phyloP scores from a whole-genome alignment of 768 basidiomycete species.

The Kwoniella europaea region DNA sequence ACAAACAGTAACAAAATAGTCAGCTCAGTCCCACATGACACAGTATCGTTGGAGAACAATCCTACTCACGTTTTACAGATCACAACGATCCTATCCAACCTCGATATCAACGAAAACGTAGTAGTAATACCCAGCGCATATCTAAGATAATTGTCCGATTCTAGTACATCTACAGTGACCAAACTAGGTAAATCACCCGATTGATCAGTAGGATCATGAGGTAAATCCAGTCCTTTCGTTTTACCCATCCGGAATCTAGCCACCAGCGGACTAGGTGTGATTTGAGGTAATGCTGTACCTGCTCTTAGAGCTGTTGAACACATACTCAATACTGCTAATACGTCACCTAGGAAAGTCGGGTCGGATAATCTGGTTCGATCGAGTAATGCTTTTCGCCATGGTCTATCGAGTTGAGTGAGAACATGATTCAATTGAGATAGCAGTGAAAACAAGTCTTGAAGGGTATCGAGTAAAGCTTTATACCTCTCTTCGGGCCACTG shows the following conservation, averaged over 20 bases:
- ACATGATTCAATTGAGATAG: slow-evolving; percentile 77
- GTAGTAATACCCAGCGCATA: slow-evolving; percentile 60
- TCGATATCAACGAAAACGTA: slow-evolving; percentile 64
- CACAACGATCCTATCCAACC: slow-evolving; percentile 77
- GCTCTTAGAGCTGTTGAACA: slow-evolving; percentile 76
- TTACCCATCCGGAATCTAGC: slow-evolving; percentile 44
- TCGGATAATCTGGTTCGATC: slow-evolving; percentile 76
- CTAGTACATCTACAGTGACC: slow-evolving; percentile 71
- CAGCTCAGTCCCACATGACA: not conserved
- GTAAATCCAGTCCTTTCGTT: slow-evolving; percentile 69
- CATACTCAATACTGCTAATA: slow-evolving; percentile 84
- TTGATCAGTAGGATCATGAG: slow-evolving; percentile 73
- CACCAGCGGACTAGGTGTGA: slow-evolving; percentile 73
- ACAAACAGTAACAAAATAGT: not conserved
- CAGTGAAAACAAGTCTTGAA: slow-evolving; percentile 70
- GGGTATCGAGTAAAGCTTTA: slow-evolving; percentile 57
- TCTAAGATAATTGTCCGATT: slow-evolving; percentile 75
- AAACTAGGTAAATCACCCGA: slow-evolving; percentile 74
- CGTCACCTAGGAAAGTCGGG: slow-evolving; percentile 80
- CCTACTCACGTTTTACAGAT: slow-evolving; percentile 70
- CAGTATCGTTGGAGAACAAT: not conserved
- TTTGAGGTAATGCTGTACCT: slow-evolving; percentile 77
- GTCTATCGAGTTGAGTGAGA: slow-evolving; percentile 71
- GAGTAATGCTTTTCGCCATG: slow-evolving; percentile 78
- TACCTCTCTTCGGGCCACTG: slow-evolving; percentile 80